These are phyloP conservation scores for Kregervanrija fluxuum DNA, from an alignment of 805 yeast genomes.

Conservation along the genomic window DNA sequence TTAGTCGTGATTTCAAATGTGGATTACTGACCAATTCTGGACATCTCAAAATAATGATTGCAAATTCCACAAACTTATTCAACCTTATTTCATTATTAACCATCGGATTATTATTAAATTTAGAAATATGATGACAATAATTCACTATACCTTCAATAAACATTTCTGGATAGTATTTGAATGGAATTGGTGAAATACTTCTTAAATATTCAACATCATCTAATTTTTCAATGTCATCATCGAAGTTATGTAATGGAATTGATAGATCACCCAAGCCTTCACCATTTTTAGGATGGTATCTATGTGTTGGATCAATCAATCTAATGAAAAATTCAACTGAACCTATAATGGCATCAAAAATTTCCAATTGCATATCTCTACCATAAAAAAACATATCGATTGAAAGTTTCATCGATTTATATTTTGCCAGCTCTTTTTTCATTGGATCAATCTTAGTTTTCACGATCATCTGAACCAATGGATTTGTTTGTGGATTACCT, in stretches of 20 bases:
- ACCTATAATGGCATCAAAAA: conserved; percentile 75
- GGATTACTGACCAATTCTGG: conserved; percentile 87
- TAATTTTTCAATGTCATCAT: conserved; percentile 57
- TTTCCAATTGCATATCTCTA: conserved; percentile 50
- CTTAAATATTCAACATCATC: conserved; percentile 71
- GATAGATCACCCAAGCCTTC: conserved; percentile 23
- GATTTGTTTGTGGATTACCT: conserved; percentile 13
- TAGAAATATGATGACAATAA: conserved; percentile 56
- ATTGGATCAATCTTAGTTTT: conserved; percentile 24
- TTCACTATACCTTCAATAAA: conserved; percentile 75
- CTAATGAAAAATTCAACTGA: conserved; percentile 64
- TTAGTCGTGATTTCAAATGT: conserved; percentile 78
- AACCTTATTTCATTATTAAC: conserved; percentile 44
- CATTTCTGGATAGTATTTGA: conserved; percentile 81
- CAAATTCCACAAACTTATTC: conserved; percentile 57
- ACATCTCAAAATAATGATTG: conserved; percentile 70
- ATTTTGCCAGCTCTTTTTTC: conserved; percentile 28
- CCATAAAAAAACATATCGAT: conserved; percentile 57
- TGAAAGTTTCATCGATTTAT: conserved; percentile 45
- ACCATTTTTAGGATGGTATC: conserved; percentile 40
- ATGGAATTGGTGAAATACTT: conserved; percentile 61
- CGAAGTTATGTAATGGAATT: conserved; percentile 53
- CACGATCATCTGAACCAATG: conserved; percentile 23
- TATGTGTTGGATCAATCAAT: conserved; percentile 64
- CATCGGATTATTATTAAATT: conserved; percentile 51